Evolutionary conservation across 345 rosid species (phyloP).

Genomic region (Populus tremula): DNA sequence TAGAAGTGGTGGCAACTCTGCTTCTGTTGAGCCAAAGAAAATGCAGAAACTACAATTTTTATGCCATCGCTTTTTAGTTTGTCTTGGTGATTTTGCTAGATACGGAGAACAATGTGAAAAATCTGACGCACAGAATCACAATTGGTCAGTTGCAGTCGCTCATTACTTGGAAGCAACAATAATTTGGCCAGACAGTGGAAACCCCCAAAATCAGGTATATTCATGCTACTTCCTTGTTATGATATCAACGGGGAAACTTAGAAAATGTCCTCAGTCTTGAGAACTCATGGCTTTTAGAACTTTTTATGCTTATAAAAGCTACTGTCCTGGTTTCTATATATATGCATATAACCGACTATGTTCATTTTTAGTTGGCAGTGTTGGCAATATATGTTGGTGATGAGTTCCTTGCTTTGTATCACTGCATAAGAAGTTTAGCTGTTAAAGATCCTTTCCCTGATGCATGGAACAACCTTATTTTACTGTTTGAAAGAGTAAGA

Average conservation of each 20-base stretch:
- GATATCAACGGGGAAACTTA: neutral
- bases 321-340: neutral
- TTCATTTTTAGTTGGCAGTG: slow-evolving; percentile 65
- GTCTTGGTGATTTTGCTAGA: slow-evolving; percentile 93
- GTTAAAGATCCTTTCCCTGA: slow-evolving; percentile 93
- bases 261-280: neutral
- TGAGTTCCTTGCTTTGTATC: slow-evolving; percentile 85
- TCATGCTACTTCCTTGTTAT: neutral
- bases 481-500: slow-evolving; percentile 78
- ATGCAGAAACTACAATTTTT: slow-evolving; percentile 53
- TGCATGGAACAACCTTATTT: slow-evolving; percentile 71
- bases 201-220: slow-evolving; percentile 87
- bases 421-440: slow-evolving; percentile 88
- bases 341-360: slow-evolving; percentile 7
- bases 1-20: slow-evolving; percentile 15
- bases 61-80: slow-evolving; percentile 76
- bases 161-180: slow-evolving; percentile 71
- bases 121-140: slow-evolving; percentile 33
- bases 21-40: slow-evolving; percentile 37
- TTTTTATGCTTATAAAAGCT: neutral
- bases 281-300: neutral
- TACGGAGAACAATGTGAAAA: slow-evolving; percentile 67
- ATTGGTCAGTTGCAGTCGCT: slow-evolving; percentile 82
- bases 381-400: slow-evolving; percentile 86
- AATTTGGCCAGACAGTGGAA: slow-evolving; percentile 84